These are phyloP conservation scores for Xylaria grammica DNA, from an alignment of 495 filamentous ascomycete genomes.

Conservation along the genomic window DNA sequence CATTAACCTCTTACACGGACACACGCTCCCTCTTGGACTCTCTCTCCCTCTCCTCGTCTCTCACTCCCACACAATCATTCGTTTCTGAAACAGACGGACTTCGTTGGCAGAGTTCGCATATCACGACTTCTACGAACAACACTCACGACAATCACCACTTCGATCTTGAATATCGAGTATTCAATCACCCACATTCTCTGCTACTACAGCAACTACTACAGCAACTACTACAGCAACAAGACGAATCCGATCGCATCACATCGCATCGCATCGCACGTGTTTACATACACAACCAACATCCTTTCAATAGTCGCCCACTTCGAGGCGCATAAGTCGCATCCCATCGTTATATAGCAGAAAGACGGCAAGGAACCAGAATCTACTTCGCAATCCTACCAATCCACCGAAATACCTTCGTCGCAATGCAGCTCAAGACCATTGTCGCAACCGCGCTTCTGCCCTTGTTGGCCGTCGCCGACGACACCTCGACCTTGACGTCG, in stretches of 20 bases:
- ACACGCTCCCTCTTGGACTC: constrained; percentile 9
- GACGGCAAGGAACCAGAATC: constrained; percentile 27
- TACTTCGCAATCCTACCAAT: constrained; percentile 19
- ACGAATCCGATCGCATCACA: not conserved
- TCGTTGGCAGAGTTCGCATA: constrained; percentile 25
- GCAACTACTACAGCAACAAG: constrained; percentile 1
- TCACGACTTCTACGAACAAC: constrained; percentile 21
- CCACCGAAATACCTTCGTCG: constrained; percentile 26
- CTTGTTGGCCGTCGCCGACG: constrained; percentile 43
- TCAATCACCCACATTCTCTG: constrained; percentile 16
- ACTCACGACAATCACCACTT: constrained; percentile 9
- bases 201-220: too few species aligned
- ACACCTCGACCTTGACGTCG: constrained; percentile 53
- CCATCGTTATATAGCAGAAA: not conserved
- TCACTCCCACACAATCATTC: constrained; percentile 15
- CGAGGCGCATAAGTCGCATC: constrained; percentile 16
- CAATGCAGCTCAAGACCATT: constrained; percentile 45
- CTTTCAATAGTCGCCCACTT: not conserved
- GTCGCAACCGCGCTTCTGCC: constrained; percentile 50
- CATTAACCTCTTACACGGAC: constrained; percentile 12
- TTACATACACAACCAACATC: not conserved
- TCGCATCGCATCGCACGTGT: constrained; percentile 14
- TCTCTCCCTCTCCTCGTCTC: constrained; percentile 3
- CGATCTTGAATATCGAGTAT: constrained; percentile 22
- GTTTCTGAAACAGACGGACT: constrained; percentile 24